A percentile compares a stretch with the other conserved stretches of the same genome.
phyloP scores from a whole-genome alignment of 345 rosid genomes.

The Citrus trifoliata region DNA sequence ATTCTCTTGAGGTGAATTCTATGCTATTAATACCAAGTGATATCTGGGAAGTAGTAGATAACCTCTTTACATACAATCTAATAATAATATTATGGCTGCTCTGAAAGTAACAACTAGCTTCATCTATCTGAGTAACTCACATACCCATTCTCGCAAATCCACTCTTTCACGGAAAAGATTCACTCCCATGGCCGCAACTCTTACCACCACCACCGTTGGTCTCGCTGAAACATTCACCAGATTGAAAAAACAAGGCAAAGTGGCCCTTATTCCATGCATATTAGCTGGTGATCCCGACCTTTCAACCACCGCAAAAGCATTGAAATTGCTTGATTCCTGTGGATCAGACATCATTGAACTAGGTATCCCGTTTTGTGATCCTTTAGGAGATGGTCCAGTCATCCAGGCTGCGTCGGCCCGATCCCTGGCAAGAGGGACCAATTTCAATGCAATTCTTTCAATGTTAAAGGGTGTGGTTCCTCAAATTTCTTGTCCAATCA shows the following conservation, averaged over 20 bases:
- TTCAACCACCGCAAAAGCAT: conserved; percentile 86
- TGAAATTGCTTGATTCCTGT: conserved; percentile 71
- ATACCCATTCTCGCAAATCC: conserved; percentile 22
- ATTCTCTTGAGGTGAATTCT: too few species aligned
- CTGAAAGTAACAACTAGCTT: conserved; percentile 22
- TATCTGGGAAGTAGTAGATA: neutral
- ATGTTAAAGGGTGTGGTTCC: conserved; percentile 90
- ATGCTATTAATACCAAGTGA: too few species aligned
- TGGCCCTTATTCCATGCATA: conserved; percentile 79
- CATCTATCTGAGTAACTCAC: conserved; percentile 28
- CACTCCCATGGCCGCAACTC: conserved; percentile 46
- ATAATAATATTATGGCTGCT: conserved; percentile 25
- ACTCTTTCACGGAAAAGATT: conserved; percentile 38
- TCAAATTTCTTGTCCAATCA: conserved; percentile 73
- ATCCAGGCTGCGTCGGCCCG: conserved; percentile 98
- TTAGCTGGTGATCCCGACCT: conserved; percentile 98
- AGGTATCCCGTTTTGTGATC: conserved; percentile 90
- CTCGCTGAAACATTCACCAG: conserved; percentile 59
- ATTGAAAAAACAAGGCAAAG: conserved; percentile 63
- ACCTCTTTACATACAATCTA: too few species aligned
- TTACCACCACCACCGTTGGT: conserved; percentile 41
- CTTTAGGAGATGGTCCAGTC: conserved; percentile 88
- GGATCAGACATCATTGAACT: conserved; percentile 82
- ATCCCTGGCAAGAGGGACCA: conserved; percentile 71
- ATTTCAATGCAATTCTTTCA: conserved; percentile 54